Percentiles rank a stretch among this genome's conserved stretches.
These are phyloP conservation scores for Pseudocercospora musae DNA, from an alignment of 2,329 filamentous ascomycete genomes.

Conservation along the genomic window DNA sequence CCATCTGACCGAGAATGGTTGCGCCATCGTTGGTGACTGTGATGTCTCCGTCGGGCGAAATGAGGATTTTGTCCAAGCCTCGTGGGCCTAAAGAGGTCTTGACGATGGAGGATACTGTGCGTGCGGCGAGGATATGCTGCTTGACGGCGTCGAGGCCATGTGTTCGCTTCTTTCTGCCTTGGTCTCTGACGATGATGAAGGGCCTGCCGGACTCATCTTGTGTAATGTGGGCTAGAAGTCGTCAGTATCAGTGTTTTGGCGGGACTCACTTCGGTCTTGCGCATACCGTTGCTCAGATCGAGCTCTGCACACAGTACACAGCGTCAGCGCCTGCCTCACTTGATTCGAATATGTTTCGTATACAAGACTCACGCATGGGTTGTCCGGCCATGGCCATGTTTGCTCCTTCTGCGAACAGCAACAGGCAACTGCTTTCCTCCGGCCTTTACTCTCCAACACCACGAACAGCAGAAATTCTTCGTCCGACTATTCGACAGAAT, in stretches of 20 bases:
- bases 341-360: constrained; percentile 34
- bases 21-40: constrained; percentile 99
- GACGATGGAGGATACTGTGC: constrained; percentile 94
- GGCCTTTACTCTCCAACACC: neutral
- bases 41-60: constrained; percentile 97
- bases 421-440: neutral
- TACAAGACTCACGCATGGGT: constrained; percentile 57
- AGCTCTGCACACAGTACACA: constrained; percentile 56
- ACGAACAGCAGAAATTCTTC: neutral
- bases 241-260: constrained; percentile 4
- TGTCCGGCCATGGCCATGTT: constrained; percentile 49
- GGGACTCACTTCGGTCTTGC: neutral
- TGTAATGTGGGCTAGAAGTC: constrained; percentile 64
- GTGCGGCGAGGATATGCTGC: constrained; percentile 93
- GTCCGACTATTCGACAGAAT: neutral
- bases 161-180: constrained; percentile 95
- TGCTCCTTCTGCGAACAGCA: neutral
- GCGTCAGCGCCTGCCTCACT: constrained; percentile 14
- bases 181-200: constrained; percentile 97
- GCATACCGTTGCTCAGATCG: constrained; percentile 76
- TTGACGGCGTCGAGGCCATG: constrained; percentile 97
- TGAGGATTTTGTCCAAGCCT: constrained; percentile 97
- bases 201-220: constrained; percentile 97
- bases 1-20: constrained; percentile 94
- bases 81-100: constrained; percentile 94